Evolutionary conservation across 2,329 filamentous ascomycete genomes (phyloP).

Genomic region (Hypoxylon sp.): DNA sequence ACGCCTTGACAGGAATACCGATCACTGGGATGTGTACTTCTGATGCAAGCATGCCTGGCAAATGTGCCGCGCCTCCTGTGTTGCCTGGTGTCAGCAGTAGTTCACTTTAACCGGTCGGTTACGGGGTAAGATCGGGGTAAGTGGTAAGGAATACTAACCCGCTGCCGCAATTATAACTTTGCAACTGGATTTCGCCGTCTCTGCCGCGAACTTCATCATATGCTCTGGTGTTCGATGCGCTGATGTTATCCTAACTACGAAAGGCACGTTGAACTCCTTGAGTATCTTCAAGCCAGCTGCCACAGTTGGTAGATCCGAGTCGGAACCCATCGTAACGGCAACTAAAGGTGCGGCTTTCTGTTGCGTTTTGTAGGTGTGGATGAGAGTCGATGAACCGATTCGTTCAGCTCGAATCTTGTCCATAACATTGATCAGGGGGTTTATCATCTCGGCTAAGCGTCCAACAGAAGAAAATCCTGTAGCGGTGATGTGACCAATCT

Average conservation of each 20-base stretch:
- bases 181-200: slow-evolving; percentile 70
- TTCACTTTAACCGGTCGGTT: not conserved
- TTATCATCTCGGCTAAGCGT: slow-evolving; percentile 66
- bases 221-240: slow-evolving; percentile 77
- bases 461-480: slow-evolving; percentile 73
- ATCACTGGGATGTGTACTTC: slow-evolving; percentile 78
- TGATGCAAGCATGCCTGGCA: slow-evolving; percentile 66
- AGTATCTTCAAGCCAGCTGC: slow-evolving; percentile 72
- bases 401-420: slow-evolving; percentile 67
- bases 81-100: slow-evolving; percentile 5
- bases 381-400: slow-evolving; percentile 45
- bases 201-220: slow-evolving; percentile 73
- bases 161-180: slow-evolving; percentile 80
- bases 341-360: slow-evolving; percentile 64
- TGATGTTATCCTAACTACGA: slow-evolving; percentile 78
- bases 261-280: slow-evolving; percentile 74
- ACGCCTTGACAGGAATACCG: slow-evolving; percentile 79
- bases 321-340: slow-evolving; percentile 84
- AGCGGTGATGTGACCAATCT: slow-evolving; percentile 94
- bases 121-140: no score
- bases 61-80: slow-evolving; percentile 70
- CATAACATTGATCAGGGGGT: slow-evolving; percentile 73
- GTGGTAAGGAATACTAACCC: slow-evolving; percentile 50
- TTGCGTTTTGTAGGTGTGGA: slow-evolving; percentile 44
- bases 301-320: slow-evolving; percentile 77